Conservation (phyloP, 73 alveolate genomes). For the Paramecium primaurelia region DNA sequence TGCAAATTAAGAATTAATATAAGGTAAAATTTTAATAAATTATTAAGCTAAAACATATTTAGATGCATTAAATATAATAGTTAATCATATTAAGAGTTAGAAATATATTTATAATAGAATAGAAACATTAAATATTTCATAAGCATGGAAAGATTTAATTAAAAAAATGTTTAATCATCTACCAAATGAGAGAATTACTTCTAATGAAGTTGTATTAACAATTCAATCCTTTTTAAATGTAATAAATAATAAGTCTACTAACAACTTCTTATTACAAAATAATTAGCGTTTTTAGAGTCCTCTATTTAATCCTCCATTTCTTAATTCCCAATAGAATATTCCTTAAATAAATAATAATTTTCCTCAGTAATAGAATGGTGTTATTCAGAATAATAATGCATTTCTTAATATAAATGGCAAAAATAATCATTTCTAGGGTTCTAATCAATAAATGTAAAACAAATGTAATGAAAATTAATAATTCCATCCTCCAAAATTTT, state of each 20-base stretch:
- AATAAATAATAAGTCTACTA: too few relatives aligned
- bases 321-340: too few relatives aligned
- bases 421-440: too few relatives aligned
- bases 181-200: neutral
- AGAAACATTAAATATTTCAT: neutral
- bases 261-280: too few relatives aligned
- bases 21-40: neutral
- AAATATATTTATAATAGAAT: neutral
- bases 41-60: neutral
- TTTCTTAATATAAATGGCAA: too few relatives aligned
- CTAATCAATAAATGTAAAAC: too few relatives aligned
- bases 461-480: too few relatives aligned
- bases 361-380: too few relatives aligned
- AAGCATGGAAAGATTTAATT: neutral
- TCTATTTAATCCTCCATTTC: neutral
- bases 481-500: too few relatives aligned
- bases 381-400: too few relatives aligned
- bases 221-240: neutral
- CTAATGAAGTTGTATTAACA: neutral
- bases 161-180: neutral
- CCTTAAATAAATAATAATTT: too few relatives aligned
- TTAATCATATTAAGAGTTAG: neutral
- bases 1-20: neutral
- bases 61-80: neutral
- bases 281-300: neutral